phyloP scores from a whole-genome alignment of 306 rosid species.

The Arachis stenosperma region DNA sequence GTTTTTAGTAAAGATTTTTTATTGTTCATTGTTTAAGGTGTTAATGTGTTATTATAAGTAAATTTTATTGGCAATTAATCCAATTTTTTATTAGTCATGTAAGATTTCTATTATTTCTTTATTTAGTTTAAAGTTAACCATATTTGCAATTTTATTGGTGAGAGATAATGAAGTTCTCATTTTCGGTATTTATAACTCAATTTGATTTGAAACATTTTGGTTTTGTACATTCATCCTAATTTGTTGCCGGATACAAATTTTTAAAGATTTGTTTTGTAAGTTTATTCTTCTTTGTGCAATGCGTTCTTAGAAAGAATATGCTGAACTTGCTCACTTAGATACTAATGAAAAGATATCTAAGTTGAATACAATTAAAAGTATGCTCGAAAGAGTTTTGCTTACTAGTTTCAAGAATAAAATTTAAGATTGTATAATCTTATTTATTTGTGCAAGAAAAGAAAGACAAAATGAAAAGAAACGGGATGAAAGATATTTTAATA shows the following conservation, averaged over 20 bases:
- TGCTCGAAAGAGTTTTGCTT: neutral
- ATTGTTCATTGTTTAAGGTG: neutral
- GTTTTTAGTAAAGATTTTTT: neutral
- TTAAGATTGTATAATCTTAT: conserved; percentile 30
- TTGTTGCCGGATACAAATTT: neutral
- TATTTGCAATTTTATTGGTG: neutral
- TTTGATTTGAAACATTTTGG: no score
- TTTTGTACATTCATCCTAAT: no score
- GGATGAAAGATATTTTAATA: conserved; percentile 43
- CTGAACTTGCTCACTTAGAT: conserved; percentile 57
- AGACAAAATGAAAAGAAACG: conserved; percentile 40
- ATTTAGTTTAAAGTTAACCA: no score
- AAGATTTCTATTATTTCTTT: no score
- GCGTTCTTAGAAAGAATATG: conserved; percentile 67
- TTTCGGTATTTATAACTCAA: no score
- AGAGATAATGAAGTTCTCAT: neutral
- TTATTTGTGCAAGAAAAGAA: conserved; percentile 46
- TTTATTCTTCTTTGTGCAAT: conserved; percentile 7
- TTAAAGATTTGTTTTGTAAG: neutral
- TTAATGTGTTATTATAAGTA: neutral
- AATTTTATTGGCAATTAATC: neutral
- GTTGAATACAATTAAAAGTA: conserved; percentile 44
- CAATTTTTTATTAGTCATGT: neutral
- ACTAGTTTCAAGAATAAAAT: neutral
- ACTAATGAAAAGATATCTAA: conserved; percentile 52